A percentile compares a stretch with the other conserved stretches of the same genome.
phyloP scores from a whole-genome alignment of 495 filamentous ascomycete genomes.

The Aspergillus ostianus region DNA sequence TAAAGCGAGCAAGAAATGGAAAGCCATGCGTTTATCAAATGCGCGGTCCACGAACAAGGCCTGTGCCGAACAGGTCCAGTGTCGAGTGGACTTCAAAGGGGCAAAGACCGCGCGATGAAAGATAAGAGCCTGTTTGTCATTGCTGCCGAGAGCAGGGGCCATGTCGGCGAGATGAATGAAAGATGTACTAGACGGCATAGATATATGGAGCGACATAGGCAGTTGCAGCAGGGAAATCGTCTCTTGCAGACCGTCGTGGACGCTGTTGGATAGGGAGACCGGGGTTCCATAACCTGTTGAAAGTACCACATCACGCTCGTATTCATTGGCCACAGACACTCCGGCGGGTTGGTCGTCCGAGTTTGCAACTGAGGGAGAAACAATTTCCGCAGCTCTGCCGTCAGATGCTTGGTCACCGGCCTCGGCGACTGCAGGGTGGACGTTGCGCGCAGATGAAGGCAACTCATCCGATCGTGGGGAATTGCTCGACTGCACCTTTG shows the following conservation, averaged over 20 bases:
- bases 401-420: not conserved
- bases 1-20: constrained; percentile 19
- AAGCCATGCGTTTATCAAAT: constrained; percentile 12
- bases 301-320: not conserved
- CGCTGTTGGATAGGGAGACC: too few species aligned
- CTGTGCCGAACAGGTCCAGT: constrained; percentile 10
- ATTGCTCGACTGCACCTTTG: not conserved
- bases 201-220: not conserved
- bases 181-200: not conserved
- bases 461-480: not conserved
- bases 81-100: constrained; percentile 15
- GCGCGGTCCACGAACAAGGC: constrained; percentile 16
- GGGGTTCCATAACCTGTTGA: too few species aligned
- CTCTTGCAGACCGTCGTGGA: too few species aligned
- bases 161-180: not conserved
- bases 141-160: constrained; percentile 1
- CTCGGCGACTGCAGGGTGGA: not conserved
- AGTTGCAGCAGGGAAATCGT: not conserved
- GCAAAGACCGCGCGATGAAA: constrained; percentile 17
- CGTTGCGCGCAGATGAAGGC: not conserved
- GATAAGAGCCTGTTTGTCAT: constrained; percentile 12
- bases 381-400: not conserved
- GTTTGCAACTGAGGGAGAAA: not conserved
- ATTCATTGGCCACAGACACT: not conserved
- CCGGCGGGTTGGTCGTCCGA: too few species aligned